Base-by-base conservation (phyloP, 768 basidiomycete genomes). In the Leccinum broughii region DNA sequence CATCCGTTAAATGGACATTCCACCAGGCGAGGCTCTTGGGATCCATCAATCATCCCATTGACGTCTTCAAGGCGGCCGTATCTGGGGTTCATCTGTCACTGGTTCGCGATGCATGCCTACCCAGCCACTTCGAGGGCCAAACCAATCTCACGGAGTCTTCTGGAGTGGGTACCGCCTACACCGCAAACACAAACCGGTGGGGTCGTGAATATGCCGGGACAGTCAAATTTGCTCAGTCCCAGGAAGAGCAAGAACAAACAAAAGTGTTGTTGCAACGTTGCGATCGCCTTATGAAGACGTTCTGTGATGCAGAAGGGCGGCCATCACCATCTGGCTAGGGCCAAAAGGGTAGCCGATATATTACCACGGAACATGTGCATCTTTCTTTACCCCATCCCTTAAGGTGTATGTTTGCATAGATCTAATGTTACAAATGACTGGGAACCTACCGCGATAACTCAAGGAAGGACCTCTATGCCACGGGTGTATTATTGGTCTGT, bases 1-100 rank as follows among this genome's bases (percentile, higher is more conserved):
- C 5, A 51, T 32, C 56, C n/a, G 15, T 32, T 68, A 51, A 64
- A 48, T 55, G 17, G 22, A n/a, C 49, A 24, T 41, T 17, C 35
- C 28, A 28, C 3, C 64, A 93, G 92, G 89, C 80, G 32, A 89
- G 92, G 17, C 69, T 82, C 24, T 68, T 86, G 34, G 90, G 89
- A 57, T 92, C 90, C 3, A 77, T 78, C 2, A 75, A 89, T 66
- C 90, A 91, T 64, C 76, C 85, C 14, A 88, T 92, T 51, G 65
- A 70, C 0, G 70, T 85, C 7, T 83, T 80, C 75, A 87, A 87
- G 67, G 86, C 86, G 10, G 88, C 92, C 4, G 76, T 89, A 60
- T 80, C 88, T 7, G 80, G 84, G 2, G 84, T 87, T 6, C 28
- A 93, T 69, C 70, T 88, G n/a, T 76, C 82, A 0, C 81, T 94